phyloP scores from a whole-genome alignment of 306 rosid species.

The Arachis stenosperma region DNA sequence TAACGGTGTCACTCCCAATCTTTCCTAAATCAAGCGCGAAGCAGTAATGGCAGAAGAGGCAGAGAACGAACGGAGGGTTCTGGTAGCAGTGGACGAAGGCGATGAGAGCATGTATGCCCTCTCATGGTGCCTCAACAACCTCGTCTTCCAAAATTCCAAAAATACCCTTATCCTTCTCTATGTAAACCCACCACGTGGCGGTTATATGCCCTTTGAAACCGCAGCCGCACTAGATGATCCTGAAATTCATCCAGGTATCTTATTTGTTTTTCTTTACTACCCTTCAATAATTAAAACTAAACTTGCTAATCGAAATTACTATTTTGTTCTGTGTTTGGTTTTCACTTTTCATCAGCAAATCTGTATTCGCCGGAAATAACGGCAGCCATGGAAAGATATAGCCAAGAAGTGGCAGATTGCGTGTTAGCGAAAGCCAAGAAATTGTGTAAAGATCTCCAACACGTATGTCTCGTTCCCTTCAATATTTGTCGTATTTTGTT shows the following conservation, averaged over 20 bases:
- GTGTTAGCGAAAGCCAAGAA: conserved; percentile 59
- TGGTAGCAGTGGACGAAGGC: conserved; percentile 77
- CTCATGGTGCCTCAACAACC: conserved; percentile 73
- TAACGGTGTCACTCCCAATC: too few species aligned
- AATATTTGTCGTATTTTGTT: not conserved
- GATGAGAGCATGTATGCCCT: conserved; percentile 79
- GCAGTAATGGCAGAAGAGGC: conserved; percentile 53
- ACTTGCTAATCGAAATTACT: too few species aligned
- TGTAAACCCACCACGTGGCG: conserved; percentile 54
- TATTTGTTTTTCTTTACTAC: not conserved
- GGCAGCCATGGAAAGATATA: conserved; percentile 51
- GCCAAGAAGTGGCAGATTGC: conserved; percentile 50
- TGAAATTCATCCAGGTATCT: conserved; percentile 8
- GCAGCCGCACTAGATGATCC: conserved; percentile 40
- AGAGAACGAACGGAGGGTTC: conserved; percentile 53
- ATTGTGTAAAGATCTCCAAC: conserved; percentile 49
- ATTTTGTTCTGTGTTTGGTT: not conserved
- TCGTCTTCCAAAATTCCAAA: conserved; percentile 52
- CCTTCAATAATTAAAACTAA: too few species aligned
- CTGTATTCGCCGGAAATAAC: conserved; percentile 54
- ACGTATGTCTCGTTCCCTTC: conserved; percentile 37
- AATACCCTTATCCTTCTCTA: conserved; percentile 68
- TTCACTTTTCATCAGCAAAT: conserved; percentile 25
- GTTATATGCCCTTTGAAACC: conserved; percentile 51
- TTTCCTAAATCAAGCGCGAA: not conserved